Evolutionary conservation across 306 rosid species (phyloP).

Genomic region (Cyamopsis tetragonoloba): DNA sequence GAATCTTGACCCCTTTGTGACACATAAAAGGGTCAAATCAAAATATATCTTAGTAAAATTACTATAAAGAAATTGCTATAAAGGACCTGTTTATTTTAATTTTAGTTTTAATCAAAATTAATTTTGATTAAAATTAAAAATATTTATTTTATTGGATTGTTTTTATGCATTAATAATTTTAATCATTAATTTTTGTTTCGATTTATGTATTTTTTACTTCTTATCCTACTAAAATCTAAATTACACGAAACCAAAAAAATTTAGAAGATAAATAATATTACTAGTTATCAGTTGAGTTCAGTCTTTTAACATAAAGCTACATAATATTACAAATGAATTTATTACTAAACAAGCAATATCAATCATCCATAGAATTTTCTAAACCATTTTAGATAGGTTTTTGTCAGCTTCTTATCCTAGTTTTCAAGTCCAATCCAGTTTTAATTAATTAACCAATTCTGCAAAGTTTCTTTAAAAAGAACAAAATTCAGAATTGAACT

Average conservation of each 20-base stretch:
- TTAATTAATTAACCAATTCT: not conserved
- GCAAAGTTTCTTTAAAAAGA: not conserved
- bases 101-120: no score
- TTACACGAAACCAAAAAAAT: not conserved
- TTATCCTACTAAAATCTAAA: no score
- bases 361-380: not conserved
- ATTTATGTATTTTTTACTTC: no score
- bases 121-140: no score
- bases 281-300: not conserved
- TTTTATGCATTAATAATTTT: no score
- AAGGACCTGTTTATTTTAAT: no score
- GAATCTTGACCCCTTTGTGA: not conserved
- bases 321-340: not conserved
- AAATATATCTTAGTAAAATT: not conserved
- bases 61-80: no score
- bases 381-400: not conserved
- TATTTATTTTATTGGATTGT: no score
- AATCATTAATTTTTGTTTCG: no score
- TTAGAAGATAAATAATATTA: not conserved
- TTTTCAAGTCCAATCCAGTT: not conserved
- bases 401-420: not conserved
- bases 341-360: not conserved
- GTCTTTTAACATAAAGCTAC: not conserved
- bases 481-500: conserved; percentile 7
- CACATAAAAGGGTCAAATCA: not conserved